phyloP scores from a whole-genome alignment of 2,329 filamentous ascomycete genomes.

The Scopulariopsis brevicaulis region DNA sequence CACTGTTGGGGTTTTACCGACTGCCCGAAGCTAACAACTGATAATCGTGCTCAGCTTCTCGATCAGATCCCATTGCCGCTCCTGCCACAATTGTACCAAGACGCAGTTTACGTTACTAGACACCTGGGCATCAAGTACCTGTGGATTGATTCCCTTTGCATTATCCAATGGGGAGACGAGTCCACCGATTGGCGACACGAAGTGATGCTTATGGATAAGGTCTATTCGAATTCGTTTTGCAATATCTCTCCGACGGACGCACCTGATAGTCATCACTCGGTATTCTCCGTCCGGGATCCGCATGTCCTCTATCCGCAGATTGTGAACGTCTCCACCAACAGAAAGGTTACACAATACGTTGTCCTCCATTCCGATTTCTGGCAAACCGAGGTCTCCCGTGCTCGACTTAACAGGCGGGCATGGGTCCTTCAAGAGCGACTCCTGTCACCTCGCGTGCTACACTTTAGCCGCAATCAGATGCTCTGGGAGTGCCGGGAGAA shows the following conservation, averaged over 20 bases:
- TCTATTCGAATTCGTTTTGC: not conserved
- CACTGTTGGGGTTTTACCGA: not conserved
- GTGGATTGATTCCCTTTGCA: constrained; percentile 4
- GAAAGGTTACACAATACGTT: not conserved
- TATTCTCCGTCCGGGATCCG: not conserved
- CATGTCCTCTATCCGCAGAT: not conserved
- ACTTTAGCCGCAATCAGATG: constrained; percentile 9
- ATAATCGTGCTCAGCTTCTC: not conserved
- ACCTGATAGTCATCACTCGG: not conserved
- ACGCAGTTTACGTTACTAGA: constrained; percentile 8
- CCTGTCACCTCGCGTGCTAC: constrained; percentile 9
- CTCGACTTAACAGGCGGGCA: constrained; percentile 8
- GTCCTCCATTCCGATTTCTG: not conserved
- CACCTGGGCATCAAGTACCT: not conserved
- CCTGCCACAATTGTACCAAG: constrained; percentile 8
- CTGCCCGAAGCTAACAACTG: not conserved
- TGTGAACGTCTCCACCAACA: not conserved
- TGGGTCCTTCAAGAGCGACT: constrained; percentile 13
- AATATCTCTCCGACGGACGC: not conserved
- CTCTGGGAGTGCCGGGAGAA: constrained; percentile 10
- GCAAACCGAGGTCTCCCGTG: not conserved
- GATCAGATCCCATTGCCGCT: not conserved
- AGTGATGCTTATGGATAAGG: not conserved
- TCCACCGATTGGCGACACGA: not conserved
- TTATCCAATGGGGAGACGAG: not conserved